Evolutionary conservation across 2,329 filamentous ascomycete species (phyloP).

Genomic region (Nannizziopsis barbatae): DNA sequence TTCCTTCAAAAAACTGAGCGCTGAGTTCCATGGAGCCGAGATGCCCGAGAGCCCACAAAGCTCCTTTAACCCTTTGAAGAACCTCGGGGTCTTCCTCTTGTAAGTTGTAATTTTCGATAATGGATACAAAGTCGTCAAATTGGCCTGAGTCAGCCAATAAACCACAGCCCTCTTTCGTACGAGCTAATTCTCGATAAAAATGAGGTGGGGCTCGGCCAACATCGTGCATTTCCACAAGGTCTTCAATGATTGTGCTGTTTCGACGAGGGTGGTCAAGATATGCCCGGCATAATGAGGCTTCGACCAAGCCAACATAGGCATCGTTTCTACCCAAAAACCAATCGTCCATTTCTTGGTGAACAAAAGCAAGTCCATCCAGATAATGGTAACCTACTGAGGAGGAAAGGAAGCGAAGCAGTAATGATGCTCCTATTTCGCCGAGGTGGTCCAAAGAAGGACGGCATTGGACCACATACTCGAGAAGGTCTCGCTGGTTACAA

Average conservation of each 20-base stretch:
- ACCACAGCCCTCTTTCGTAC: slow-evolving; percentile 84
- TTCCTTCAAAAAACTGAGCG: slow-evolving; percentile 82
- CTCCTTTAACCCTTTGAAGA: slow-evolving; percentile 89
- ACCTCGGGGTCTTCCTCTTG: slow-evolving; percentile 74
- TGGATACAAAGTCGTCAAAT: slow-evolving; percentile 83
- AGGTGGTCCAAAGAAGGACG: slow-evolving; percentile 87
- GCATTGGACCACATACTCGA: slow-evolving; percentile 96
- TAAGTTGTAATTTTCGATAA: slow-evolving; percentile 77
- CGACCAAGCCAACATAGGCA: slow-evolving; percentile 85
- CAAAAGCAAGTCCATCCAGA: slow-evolving; percentile 91
- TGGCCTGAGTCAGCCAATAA: slow-evolving; percentile 86
- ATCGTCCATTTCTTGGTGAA: slow-evolving; percentile 99
- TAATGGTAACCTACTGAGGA: slow-evolving; percentile 98
- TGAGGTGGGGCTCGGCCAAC: slow-evolving; percentile 71
- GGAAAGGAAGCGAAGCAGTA: slow-evolving; percentile 83
- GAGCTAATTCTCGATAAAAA: slow-evolving; percentile 90
- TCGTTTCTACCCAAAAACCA: slow-evolving; percentile 98
- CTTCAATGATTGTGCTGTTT: slow-evolving; percentile 42
- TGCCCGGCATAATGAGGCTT: slow-evolving; percentile 83
- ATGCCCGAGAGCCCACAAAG: slow-evolving; percentile 94
- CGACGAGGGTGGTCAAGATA: slow-evolving; percentile 48
- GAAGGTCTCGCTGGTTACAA: slow-evolving; percentile 78
- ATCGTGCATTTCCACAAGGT: slow-evolving; percentile 49
- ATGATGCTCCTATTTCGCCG: slow-evolving; percentile 87
- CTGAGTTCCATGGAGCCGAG: slow-evolving; percentile 97